Percentiles rank a stretch among this genome's conserved stretches.
Conservation (phyloP, 169 alveolate species). For the Cryptosporidium parvum region DNA sequence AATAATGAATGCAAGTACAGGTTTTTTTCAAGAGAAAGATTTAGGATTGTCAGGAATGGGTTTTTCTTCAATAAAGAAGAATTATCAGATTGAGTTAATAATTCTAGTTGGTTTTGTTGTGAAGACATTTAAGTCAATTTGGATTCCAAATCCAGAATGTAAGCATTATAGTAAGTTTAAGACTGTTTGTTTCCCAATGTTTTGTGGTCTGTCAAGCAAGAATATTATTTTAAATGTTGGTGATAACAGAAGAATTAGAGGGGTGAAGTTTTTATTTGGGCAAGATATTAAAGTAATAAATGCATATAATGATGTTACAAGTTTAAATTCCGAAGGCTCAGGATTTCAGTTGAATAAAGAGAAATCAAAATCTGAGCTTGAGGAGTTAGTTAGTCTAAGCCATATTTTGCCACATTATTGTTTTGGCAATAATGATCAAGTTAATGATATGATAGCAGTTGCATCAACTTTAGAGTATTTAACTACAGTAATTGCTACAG, state of each 20-base stretch:
- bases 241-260: background rate
- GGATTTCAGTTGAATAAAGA: background rate
- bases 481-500: constrained; percentile 4
- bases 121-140: constrained; percentile 4
- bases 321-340: background rate
- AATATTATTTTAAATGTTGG: constrained; percentile 23
- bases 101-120: constrained; percentile 1
- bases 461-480: constrained; percentile 35
- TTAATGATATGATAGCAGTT: constrained; percentile 39
- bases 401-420: constrained; percentile 12
- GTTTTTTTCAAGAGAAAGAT: background rate
- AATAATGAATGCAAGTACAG: background rate
- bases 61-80: background rate
- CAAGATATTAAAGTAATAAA: constrained; percentile 22
- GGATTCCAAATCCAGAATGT: constrained; percentile 58
- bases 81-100: background rate
- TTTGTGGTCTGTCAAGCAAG: constrained; percentile 65
- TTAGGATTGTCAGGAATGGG: background rate
- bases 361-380: background rate
- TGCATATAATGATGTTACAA: background rate
- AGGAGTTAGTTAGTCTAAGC: background rate
- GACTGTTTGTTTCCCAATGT: constrained; percentile 38
- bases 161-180: constrained; percentile 5
- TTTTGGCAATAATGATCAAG: background rate
- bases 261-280: constrained; percentile 34